Conservation (phyloP, 768 basidiomycete species). For the Pisolithus microcarpus region DNA sequence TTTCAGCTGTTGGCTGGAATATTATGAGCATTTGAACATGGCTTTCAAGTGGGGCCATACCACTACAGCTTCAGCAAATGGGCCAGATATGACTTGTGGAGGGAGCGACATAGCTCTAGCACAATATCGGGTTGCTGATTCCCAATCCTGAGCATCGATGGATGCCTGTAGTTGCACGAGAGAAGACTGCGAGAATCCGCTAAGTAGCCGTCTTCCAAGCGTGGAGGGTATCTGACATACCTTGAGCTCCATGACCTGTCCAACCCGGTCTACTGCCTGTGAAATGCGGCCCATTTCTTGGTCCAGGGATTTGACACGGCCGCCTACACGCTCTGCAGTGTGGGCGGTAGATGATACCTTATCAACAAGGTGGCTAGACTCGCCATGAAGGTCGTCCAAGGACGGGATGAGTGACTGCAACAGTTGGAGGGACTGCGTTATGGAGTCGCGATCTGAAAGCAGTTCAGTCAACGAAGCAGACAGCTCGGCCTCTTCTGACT, state of each 20-base stretch:
- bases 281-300: conserved; percentile 88
- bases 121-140: conserved; percentile 86
- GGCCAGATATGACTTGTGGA: conserved; percentile 65
- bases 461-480: conserved; percentile 66
- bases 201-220: conserved; percentile 5
- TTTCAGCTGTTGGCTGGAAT: conserved; percentile 80
- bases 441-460: conserved; percentile 60
- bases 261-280: conserved; percentile 86
- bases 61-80: conserved; percentile 82
- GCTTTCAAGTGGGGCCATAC: conserved; percentile 39
- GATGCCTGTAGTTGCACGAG: conserved; percentile 46
- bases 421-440: conserved; percentile 53
- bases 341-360: conserved; percentile 67
- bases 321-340: conserved; percentile 86
- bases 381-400: conserved; percentile 54
- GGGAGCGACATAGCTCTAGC: conserved; percentile 86
- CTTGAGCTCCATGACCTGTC: conserved; percentile 93
- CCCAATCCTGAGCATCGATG: conserved; percentile 89
- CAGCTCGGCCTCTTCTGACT: conserved; percentile 72
- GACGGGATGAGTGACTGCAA: conserved; percentile 54
- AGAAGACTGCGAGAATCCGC: conserved; percentile 47
- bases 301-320: conserved; percentile 81
- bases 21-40: background rate
- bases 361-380: conserved; percentile 46
- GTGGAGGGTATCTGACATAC: conserved; percentile 34